Base-by-base conservation (phyloP, 2,329 filamentous ascomycete genomes). In the Colletotrichum salicis region DNA sequence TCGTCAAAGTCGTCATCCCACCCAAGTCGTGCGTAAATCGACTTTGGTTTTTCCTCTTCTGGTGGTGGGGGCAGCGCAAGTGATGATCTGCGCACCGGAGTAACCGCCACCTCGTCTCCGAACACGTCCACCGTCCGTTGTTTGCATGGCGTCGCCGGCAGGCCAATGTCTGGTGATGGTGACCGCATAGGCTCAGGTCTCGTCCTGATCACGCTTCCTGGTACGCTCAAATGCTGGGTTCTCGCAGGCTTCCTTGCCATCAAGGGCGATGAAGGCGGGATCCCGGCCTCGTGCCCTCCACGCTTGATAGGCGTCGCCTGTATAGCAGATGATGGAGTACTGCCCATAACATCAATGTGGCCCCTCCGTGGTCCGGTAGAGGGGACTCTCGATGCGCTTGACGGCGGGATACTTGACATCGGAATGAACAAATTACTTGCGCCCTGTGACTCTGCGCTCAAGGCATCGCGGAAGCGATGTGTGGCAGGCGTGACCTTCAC, bases 401-500 rank as follows among this genome's bases (percentile, higher is more conserved):
- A 85, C 3, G 81, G 82, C 5, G 80, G 80, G 33, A 82, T 79
- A 56, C 64, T 70, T 35, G 70, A 73, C 60, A 65, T 64, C 19
- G 71, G 65, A 13, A 73, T 65, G 22, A 55, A 41, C 7, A 56
- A 24, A 12, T 29, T 57, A 55, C 60, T 72, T 22, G 33, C 41
- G 15, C 72, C 73, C 37, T 79, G 77, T 35, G 75, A 59, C 58
- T 81, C 78, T 51, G 75, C 68, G 54, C 82, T 79, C 72, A 88
- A 79, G 1, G 84, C 84, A 74, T 90, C 86, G 67, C 80, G 86
- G 80, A 88, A 90, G 8, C 89, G 85, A 59, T 84, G 85, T 73
- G 86, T 88, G 35, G 84, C 84, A 1, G 89, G 89, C 0, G 89
- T 91, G 5, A 88, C 89, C 77, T 90, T 89, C 64, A 91, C 85